Conservation (phyloP, 768 basidiomycete genomes). For the Termitomyces sp. region DNA sequence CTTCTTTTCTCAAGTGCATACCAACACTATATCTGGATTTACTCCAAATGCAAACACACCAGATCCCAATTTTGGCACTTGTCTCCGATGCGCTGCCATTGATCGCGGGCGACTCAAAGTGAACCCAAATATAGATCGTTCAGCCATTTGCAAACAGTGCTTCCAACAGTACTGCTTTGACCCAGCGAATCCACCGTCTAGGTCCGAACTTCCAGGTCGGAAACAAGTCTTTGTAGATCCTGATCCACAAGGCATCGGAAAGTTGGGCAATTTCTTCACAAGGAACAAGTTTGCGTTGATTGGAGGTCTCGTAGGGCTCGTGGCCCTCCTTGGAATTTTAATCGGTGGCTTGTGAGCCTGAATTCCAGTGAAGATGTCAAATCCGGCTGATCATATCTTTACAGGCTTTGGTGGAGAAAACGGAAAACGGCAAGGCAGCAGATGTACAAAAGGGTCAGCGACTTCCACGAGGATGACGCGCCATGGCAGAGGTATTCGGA, state of each 20-base stretch:
- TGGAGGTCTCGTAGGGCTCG: constrained; percentile 42
- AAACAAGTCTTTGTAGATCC: constrained; percentile 49
- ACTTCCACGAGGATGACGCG: constrained; percentile 15
- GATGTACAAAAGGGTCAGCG: constrained; percentile 12
- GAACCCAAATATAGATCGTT: constrained; percentile 31
- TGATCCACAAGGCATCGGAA: constrained; percentile 45
- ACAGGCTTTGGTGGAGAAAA: constrained; percentile 27
- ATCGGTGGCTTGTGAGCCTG: constrained; percentile 35
- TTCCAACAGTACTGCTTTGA: constrained; percentile 56
- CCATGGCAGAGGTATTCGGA: constrained; percentile 14
- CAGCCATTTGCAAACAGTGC: constrained; percentile 39
- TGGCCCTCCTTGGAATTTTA: constrained; percentile 34
- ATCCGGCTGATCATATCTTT: background rate
- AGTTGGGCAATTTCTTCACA: constrained; percentile 40
- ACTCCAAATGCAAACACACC: constrained; percentile 52
- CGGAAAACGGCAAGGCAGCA: constrained; percentile 10
- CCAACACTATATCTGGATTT: constrained; percentile 57
- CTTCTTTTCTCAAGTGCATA: constrained; percentile 60
- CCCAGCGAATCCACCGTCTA: constrained; percentile 39
- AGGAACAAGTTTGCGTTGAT: constrained; percentile 45
- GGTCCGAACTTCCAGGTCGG: constrained; percentile 40
- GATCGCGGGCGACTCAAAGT: constrained; percentile 48
- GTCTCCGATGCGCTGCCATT: constrained; percentile 63
- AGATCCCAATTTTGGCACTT: constrained; percentile 62
- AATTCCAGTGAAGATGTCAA: background rate